Base-by-base conservation (phyloP, 768 basidiomycete species). In the Boletus patriciae region DNA sequence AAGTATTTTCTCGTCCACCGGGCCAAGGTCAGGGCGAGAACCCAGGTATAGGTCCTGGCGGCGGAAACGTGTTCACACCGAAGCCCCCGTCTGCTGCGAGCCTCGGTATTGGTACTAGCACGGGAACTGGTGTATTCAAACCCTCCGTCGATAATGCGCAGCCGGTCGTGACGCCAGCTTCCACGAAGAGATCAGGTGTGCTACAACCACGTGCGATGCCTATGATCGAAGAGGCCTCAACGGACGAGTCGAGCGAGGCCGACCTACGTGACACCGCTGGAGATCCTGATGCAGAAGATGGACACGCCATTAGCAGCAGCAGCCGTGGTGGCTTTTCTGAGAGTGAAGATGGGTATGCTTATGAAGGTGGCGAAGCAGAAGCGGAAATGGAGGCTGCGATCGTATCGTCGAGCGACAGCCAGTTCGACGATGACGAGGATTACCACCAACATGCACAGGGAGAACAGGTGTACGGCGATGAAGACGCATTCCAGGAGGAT, bases 1-100 rank as follows among this genome's bases (percentile, higher is more conserved):
- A 74, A 59, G 89, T 92, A 19, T 92, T 92, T 70, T 88, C 83
- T 55, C 81, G 86, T 16, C 89, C 79, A n/a, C 72, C 85, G 0
- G 60, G 57, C 36, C 68, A 66, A 45, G 77, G 78, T 41, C 75
- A 79, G 45, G 66, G 70, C 25, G 79, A 80, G 55, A 77, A 70
- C 58, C 70, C 71, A 7, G 50, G 58, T 27, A 46, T 55, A 19
- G 50, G 64, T 60, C 27, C 61, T 19, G 43, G 54, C 12, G 55
- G 57, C 18, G 72, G 68, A 46, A 65, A 34, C 25, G 69, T 72
- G 11, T 79, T 79, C 56, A 78, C 81, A 19, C 79, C 80, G 25
- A 83, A 83, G 59, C 77, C 77, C 25, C 46, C 65, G 19, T 59
- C 64, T 29, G 46, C 43, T n/a, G 50, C 33, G 18, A 52, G 50